These are phyloP conservation scores for Gryganskiella cystojenkinii DNA, from an alignment of 192 early-diverging fungal species.

Conservation along the genomic window DNA sequence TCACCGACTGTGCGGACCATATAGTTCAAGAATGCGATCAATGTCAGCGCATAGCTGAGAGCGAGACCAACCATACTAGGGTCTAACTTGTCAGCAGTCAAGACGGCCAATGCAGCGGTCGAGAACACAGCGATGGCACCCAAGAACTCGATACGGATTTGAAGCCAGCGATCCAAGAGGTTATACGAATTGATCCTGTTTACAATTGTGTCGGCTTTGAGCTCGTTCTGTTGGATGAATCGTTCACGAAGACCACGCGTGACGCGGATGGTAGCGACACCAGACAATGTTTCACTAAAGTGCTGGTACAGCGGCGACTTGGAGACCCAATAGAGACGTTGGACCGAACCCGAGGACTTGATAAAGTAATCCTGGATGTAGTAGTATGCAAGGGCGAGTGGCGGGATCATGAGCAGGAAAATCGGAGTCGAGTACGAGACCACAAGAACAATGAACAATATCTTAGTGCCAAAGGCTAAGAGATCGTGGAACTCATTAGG, in stretches of 20 bases:
- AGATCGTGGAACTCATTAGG: slow-evolving; percentile 59
- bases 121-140: slow-evolving; percentile 73
- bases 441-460: slow-evolving; percentile 61
- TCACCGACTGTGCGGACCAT: slow-evolving; percentile 69
- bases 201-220: slow-evolving; percentile 1
- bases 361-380: slow-evolving; percentile 75
- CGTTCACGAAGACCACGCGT: slow-evolving; percentile 63
- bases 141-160: slow-evolving; percentile 80
- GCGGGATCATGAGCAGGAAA: slow-evolving; percentile 69
- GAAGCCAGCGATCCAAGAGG: slow-evolving; percentile 76
- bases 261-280: slow-evolving; percentile 83
- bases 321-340: slow-evolving; percentile 68
- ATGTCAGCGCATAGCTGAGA: slow-evolving; percentile 78
- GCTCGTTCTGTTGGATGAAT: slow-evolving; percentile 65
- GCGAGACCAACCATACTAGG: slow-evolving; percentile 54
- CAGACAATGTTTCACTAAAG: slow-evolving; percentile 81
- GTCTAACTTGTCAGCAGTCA: slow-evolving; percentile 60
- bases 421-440: slow-evolving; percentile 70
- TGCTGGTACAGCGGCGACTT: slow-evolving; percentile 79
- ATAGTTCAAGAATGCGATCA: slow-evolving; percentile 79
- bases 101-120: slow-evolving; percentile 70
- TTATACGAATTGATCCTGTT: background rate
- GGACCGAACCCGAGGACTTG: slow-evolving; percentile 84
- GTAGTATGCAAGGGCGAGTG: background rate
- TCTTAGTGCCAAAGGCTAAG: slow-evolving; percentile 57